phyloP scores from a whole-genome alignment of 495 filamentous ascomycete genomes.

The Penicillium argentinense region DNA sequence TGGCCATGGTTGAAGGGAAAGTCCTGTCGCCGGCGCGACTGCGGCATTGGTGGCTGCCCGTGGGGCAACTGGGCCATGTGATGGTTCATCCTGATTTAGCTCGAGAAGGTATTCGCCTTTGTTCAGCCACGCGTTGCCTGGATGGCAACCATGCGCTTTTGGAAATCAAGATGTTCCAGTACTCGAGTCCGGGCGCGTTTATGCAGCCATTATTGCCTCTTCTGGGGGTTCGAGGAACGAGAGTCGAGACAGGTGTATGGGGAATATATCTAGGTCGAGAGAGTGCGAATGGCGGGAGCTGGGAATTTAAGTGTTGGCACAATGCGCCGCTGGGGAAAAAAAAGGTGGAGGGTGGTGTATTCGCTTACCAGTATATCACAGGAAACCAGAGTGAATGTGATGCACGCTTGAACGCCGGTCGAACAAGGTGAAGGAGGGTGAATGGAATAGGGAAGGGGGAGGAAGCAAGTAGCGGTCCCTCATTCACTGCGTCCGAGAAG shows the following conservation, averaged over 20 bases:
- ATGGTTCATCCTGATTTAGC: conserved; percentile 55
- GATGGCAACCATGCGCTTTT: conserved; percentile 46
- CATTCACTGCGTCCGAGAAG: conserved; percentile 21
- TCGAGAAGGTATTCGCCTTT: conserved; percentile 35
- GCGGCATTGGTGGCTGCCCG: conserved; percentile 55
- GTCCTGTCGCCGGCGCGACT: conserved; percentile 50
- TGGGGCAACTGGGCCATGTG: conserved; percentile 54
- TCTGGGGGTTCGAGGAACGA: conserved; percentile 6
- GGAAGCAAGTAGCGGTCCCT: conserved; percentile 9
- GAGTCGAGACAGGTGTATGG: not conserved
- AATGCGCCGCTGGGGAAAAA: conserved; percentile 7
- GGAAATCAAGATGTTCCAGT: conserved; percentile 20
- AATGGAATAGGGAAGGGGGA: conserved; percentile 3
- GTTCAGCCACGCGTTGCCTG: conserved; percentile 46
- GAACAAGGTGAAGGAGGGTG: not conserved
- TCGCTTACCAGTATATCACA: no score
- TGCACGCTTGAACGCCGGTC: not conserved
- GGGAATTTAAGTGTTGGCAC: conserved; percentile 8
- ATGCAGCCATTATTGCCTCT: conserved; percentile 41
- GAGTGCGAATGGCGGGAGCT: conserved; percentile 8
- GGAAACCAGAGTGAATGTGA: not conserved
- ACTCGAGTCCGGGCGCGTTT: conserved; percentile 26
- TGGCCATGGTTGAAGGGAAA: conserved; percentile 45
- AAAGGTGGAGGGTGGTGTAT: not conserved
- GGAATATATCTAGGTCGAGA: conserved; percentile 8